Base-by-base conservation (phyloP, 2,329 filamentous ascomycete genomes). In the Sphaerulina musiva region DNA sequence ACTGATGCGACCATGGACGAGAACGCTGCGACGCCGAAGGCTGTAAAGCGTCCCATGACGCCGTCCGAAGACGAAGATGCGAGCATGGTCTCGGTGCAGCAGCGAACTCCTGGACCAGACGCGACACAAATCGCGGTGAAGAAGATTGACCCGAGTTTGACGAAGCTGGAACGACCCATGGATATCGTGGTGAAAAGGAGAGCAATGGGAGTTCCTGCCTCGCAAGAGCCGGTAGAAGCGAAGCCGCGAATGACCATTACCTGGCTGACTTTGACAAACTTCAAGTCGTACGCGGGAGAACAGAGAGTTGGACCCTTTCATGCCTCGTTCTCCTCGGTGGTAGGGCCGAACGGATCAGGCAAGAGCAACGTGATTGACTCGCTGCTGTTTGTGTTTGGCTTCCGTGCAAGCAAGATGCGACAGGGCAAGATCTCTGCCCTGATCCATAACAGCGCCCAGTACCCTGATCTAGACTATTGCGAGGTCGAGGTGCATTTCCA, bases 351-450 rank as follows among this genome's bases (percentile, higher is more conserved):
- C 69, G 93, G 93, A 57, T 98, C 93, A 8, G 93, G 93, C 55
- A 98, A 98, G 71, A 97, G 93, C 20, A 98, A 98, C 65, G 95
- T 98, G 59, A 98, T 98, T 68, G 93, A 98, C 72, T 96, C 93
- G 2, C 76, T 98, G 29, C 81, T 98, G 0, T 98, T 98, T 67
- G 93, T 98, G n/a, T 98, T 98, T 68, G 93, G 95, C 51, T 98
- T 98, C 76, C 85, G 93, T 56, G 93, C 93, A 41, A 97, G 92
- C 78, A 98, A 98, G 74, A 98, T 98, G 93, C 82, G 93, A 66
- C 93, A 98, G 71, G 93, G 93, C 67, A 98, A 98, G 74, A 90
- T 98, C 46, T 98, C 93, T 1, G 93, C 93, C 3, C 76, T 98
- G 46, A 98, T 98, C 62, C 93, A 98, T 74, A 98, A 97, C 70